These are phyloP conservation scores for Stereocaulon alpinum DNA, from an alignment of 495 filamentous ascomycete genomes.

Conservation along the genomic window DNA sequence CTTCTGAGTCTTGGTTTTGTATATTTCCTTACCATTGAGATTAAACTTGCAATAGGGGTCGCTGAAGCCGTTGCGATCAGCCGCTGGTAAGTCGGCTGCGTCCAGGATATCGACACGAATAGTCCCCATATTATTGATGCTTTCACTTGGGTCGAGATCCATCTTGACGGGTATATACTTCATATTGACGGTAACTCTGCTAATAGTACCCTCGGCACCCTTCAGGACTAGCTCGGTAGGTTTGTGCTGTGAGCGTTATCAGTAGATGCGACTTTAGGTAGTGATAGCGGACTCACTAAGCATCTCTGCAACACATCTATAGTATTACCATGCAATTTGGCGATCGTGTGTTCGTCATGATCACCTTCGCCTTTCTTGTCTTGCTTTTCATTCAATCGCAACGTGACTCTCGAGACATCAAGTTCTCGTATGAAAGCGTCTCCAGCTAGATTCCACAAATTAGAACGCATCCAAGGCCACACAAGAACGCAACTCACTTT, in stretches of 20 bases:
- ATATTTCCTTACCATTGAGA: slow-evolving; percentile 72
- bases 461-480: neutral
- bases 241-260: slow-evolving; percentile 53
- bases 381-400: slow-evolving; percentile 66
- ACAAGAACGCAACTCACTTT: slow-evolving; percentile 42
- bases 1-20: slow-evolving; percentile 90
- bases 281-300: slow-evolving; percentile 44
- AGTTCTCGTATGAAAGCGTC: slow-evolving; percentile 95
- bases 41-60: slow-evolving; percentile 95
- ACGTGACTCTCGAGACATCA: slow-evolving; percentile 84
- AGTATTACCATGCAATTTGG: slow-evolving; percentile 76
- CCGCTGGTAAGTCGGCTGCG: slow-evolving; percentile 75
- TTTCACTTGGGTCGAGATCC: slow-evolving; percentile 86
- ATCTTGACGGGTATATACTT: slow-evolving; percentile 92
- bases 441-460: slow-evolving; percentile 43
- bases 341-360: slow-evolving; percentile 59
- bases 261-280: slow-evolving; percentile 1
- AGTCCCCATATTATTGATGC: slow-evolving; percentile 96
- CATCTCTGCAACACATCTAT: slow-evolving; percentile 77
- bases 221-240: slow-evolving; percentile 71
- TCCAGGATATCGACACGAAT: slow-evolving; percentile 87
- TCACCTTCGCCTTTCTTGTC: slow-evolving; percentile 64
- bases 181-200: slow-evolving; percentile 77
- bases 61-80: slow-evolving; percentile 90
- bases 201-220: slow-evolving; percentile 62